Evolutionary conservation across 116 monocot species (phyloP), one percentile per base, ranked within the genome.

Genomic region (Papilionanthe hybrid): DNA sequence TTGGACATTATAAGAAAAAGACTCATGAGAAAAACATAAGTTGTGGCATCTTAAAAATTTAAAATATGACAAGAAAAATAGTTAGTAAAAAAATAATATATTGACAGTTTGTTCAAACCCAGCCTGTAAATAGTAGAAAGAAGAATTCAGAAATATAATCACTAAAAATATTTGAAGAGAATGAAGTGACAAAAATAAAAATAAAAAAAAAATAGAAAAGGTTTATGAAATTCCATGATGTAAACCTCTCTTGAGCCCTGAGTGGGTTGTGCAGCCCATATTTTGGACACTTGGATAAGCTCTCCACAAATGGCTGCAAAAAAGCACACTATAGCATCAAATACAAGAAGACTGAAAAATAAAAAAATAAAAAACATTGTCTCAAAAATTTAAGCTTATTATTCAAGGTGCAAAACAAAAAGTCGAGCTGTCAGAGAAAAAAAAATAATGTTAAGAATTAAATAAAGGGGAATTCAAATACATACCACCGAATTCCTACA

Each of bases 211-310:
- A 30, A 69, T 9, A 11, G 17, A 5, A 75, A 28, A 25, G 27
- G 13, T 75, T 75, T 71, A 79, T 13, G 75, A 79, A n/a, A 42
- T 42, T 7, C 4, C 17, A n/a, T 43, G 42, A 73, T 76, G 12
- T n/a, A 86, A 55, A 98, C 98, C 98, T 98, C 72, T 98, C 94
- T 85, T 79, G 98, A 80, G 86, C 74, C 76, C 85, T 85, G 79
- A 98, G 81, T 72, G 98, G 98, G 82, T 98, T 98, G 81, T 98
- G 98, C 55, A 98, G 87, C n/a, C 94, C 94, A 90, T 88, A 82
- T 80, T 94, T 98, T 55, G 94, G 98, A 82, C 98, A 98, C 43
- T 81, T 90, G 5, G 83, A 90, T 58, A 98, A 79, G 86, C 98
- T 98, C 37, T 88, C 88, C 63, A 98, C 89, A 73, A 90, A 94